phyloP scores from a whole-genome alignment of 345 rosid species.

The Erodium maritimum region DNA sequence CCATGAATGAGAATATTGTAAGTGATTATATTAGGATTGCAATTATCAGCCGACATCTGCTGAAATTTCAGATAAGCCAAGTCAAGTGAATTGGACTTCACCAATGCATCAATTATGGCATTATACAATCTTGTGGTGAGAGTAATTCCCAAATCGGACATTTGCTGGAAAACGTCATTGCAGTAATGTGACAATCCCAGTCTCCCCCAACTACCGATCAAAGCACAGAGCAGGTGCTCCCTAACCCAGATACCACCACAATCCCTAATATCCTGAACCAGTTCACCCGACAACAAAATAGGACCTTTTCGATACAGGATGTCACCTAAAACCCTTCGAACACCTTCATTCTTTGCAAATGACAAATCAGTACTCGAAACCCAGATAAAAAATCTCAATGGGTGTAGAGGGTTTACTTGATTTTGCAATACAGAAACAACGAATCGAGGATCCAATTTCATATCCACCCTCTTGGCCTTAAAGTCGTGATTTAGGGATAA shows the following conservation, averaged over 20 bases:
- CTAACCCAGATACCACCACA: conserved; percentile 42
- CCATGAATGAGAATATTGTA: conserved; percentile 86
- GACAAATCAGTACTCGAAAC: conserved; percentile 36
- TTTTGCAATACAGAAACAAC: conserved; percentile 58
- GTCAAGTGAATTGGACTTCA: conserved; percentile 72
- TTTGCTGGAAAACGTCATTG: conserved; percentile 67
- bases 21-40: conserved; percentile 80
- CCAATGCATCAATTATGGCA: conserved; percentile 73
- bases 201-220: conserved; percentile 87
- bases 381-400: conserved; percentile 74
- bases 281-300: conserved; percentile 50
- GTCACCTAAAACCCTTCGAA: conserved; percentile 39
- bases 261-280: conserved; percentile 46
- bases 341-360: conserved; percentile 41
- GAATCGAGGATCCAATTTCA: conserved; percentile 33
- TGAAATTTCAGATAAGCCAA: conserved; percentile 86
- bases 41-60: conserved; percentile 66
- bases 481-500: conserved; percentile 52
- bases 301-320: conserved; percentile 56
- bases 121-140: conserved; percentile 78
- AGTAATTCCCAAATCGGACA: conserved; percentile 58
- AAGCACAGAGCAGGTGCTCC: conserved; percentile 63
- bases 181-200: conserved; percentile 80
- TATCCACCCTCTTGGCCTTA: conserved; percentile 31
- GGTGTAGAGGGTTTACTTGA: conserved; percentile 50